Percentiles rank a stretch among this genome's conserved stretches.
These are phyloP conservation scores for apple (Malus domestica) DNA, from an alignment of 306 rosid species.

Conservation along the genomic window DNA sequence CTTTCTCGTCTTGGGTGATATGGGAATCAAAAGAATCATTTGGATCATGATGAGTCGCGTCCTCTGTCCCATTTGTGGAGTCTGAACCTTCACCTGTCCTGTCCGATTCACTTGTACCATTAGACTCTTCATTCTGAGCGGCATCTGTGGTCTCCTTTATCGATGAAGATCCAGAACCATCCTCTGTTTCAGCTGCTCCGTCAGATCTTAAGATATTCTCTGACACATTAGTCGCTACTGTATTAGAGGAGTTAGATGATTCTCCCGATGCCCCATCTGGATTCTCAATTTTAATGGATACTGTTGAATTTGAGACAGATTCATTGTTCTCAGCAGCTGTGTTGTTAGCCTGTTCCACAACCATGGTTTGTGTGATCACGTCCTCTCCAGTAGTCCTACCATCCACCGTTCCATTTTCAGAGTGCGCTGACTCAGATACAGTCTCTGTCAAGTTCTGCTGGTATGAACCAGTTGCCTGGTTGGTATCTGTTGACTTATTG, in stretches of 20 bases:
- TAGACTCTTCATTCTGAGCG: constrained; percentile 32
- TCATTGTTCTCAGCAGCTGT: constrained; percentile 24
- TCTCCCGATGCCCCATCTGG: constrained; percentile 24
- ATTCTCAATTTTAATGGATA: constrained; percentile 27
- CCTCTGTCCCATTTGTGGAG: constrained; percentile 24
- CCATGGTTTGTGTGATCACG: constrained; percentile 19
- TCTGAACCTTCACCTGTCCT: constrained; percentile 27
- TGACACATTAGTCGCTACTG: constrained; percentile 18
- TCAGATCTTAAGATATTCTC: constrained; percentile 17
- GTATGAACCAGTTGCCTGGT: constrained; percentile 19
- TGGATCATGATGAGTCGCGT: constrained; percentile 47
- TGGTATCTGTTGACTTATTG: not conserved
- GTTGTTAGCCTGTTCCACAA: constrained; percentile 23
- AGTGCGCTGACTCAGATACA: not conserved
- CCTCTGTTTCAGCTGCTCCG: constrained; percentile 31
- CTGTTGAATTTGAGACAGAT: constrained; percentile 17
- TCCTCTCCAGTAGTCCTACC: constrained; percentile 18
- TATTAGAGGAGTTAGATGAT: constrained; percentile 20
- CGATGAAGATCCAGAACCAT: constrained; percentile 10
- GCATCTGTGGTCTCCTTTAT: constrained; percentile 30
- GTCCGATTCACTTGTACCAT: constrained; percentile 20
- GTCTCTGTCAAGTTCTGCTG: constrained; percentile 25
- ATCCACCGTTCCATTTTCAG: constrained; percentile 23
- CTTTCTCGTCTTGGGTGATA: constrained; percentile 31
- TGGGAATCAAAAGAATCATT: constrained; percentile 60